These are phyloP conservation scores for Triticum turgidum DNA, from an alignment of 176 grass and related monocot genomes.

Conservation along the genomic window DNA sequence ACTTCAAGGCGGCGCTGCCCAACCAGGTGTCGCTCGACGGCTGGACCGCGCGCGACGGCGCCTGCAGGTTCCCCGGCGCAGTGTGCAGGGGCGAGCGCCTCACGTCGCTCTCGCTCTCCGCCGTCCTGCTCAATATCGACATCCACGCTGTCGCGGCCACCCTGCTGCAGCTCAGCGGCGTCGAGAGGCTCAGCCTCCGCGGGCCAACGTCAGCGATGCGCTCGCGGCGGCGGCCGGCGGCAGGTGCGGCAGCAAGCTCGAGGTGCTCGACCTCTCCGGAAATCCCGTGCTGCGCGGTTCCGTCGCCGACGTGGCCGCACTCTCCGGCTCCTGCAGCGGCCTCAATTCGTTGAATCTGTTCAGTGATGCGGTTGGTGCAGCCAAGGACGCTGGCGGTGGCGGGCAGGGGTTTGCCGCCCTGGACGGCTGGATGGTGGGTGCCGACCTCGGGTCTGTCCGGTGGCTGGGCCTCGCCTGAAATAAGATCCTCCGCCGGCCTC, in stretches of 20 bases:
- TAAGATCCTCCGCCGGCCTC: conserved; percentile 45
- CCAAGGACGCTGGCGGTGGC: no score
- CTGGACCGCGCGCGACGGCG: conserved; percentile 45
- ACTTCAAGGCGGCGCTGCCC: conserved; percentile 64
- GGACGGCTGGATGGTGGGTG: conserved; percentile 41
- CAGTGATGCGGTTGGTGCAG: not conserved
- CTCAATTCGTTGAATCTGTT: conserved; percentile 61
- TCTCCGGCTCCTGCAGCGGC: conserved; percentile 40
- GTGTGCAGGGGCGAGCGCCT: conserved; percentile 50
- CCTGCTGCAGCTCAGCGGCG: conserved; percentile 47
- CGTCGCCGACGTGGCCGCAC: conserved; percentile 52
- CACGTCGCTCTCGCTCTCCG: conserved; percentile 53
- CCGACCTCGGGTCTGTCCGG: conserved; percentile 48
- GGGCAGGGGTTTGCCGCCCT: no score
- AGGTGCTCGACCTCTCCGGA: conserved; percentile 68
- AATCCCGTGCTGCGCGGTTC: conserved; percentile 70
- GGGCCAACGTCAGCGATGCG: conserved; percentile 55
- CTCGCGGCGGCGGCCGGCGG: conserved; percentile 16
- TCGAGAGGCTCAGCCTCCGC: conserved; percentile 64
- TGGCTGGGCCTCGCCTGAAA: conserved; percentile 58
- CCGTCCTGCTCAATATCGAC: conserved; percentile 56
- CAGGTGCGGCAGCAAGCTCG: not conserved
- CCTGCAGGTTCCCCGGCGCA: conserved; percentile 65
- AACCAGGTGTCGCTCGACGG: conserved; percentile 36
- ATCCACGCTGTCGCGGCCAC: conserved; percentile 48